A percentile compares a stretch with the other conserved stretches of the same genome.
phyloP scores from a whole-genome alignment of 2,329 filamentous ascomycete genomes.

The Thielaviopsis euricoi region DNA sequence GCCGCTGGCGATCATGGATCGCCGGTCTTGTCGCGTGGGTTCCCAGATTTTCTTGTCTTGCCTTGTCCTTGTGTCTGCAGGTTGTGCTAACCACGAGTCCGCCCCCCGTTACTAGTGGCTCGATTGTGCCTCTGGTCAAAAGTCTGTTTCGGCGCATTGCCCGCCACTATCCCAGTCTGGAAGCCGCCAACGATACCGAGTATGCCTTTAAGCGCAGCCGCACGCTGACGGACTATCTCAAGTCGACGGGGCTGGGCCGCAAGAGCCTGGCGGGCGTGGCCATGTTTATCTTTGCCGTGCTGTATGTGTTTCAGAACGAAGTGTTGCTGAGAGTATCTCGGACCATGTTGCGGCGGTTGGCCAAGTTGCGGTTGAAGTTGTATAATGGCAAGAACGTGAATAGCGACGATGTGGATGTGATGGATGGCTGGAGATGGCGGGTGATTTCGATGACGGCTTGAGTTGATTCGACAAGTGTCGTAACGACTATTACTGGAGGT shows the following conservation, averaged over 20 bases:
- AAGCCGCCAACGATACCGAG: conserved; percentile 32
- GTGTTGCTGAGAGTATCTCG: conserved; percentile 37
- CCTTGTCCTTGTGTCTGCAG: conserved; percentile 10
- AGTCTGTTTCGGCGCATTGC: conserved; percentile 7
- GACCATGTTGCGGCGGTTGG: conserved; percentile 31
- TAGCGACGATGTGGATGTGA: conserved; percentile 31
- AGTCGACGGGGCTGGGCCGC: conserved; percentile 26
- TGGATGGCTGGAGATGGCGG: conserved; percentile 41
- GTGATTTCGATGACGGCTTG: conserved; percentile 28
- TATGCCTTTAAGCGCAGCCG: conserved; percentile 37
- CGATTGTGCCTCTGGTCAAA: conserved; percentile 10
- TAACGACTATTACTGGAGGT: too few relatives aligned
- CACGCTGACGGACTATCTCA: conserved; percentile 32
- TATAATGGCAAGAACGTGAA: conserved; percentile 27
- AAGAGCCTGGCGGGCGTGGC: conserved; percentile 31
- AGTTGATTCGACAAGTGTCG: too few relatives aligned
- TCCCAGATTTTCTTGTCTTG: conserved; percentile 10
- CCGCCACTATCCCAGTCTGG: conserved; percentile 1
- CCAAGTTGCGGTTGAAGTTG: conserved; percentile 26
- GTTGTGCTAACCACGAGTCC: conserved; percentile 10
- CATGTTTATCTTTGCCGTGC: conserved; percentile 37
- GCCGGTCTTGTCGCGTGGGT: conserved; percentile 12
- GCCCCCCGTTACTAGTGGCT: conserved; percentile 9
- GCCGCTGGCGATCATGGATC: conserved; percentile 11
- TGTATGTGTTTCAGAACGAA: conserved; percentile 43